A percentile compares a stretch with the other conserved stretches of the same genome.
These are phyloP conservation scores for Bothriochloa decipiens DNA, from an alignment of 176 grass and related monocot species.

Conservation along the genomic window DNA sequence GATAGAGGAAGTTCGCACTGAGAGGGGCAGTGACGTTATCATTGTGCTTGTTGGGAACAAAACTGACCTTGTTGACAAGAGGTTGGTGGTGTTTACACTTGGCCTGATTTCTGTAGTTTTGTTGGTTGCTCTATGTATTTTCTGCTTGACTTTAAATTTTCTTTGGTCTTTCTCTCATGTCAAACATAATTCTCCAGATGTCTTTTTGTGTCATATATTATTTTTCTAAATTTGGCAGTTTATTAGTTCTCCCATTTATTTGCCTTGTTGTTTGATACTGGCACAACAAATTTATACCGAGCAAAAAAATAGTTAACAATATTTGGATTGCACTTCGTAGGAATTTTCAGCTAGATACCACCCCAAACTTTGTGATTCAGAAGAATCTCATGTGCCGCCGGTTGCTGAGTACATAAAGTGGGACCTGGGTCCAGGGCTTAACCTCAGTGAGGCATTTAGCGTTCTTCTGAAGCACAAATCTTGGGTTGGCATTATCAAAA, in stretches of 20 bases:
- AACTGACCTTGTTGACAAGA: conserved; percentile 99
- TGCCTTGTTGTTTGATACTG: neutral
- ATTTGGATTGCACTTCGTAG: conserved; percentile 11
- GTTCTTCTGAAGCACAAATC: neutral
- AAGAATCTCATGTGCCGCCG: neutral
- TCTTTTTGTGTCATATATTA: neutral
- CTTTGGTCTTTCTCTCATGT: neutral
- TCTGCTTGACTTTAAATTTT: conserved; percentile 8
- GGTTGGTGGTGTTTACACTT: conserved; percentile 51
- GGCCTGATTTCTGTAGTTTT: neutral
- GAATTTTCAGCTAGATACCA: neutral
- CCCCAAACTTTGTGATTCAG: neutral
- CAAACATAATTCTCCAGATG: conserved; percentile 14
- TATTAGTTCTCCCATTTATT: neutral
- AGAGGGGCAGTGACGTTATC: conserved; percentile 97
- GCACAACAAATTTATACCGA: neutral
- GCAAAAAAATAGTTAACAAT: neutral
- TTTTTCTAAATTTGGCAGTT: neutral
- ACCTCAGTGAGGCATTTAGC: neutral
- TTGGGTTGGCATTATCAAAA: neutral
- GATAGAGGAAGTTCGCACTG: conserved; percentile 98
- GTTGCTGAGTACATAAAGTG: neutral
- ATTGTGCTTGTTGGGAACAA: conserved; percentile 99
- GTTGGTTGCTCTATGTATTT: neutral
- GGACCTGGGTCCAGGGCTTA: neutral